Base-by-base conservation (phyloP, 176 grass and related monocot genomes). In the Lolium multiflorum region DNA sequence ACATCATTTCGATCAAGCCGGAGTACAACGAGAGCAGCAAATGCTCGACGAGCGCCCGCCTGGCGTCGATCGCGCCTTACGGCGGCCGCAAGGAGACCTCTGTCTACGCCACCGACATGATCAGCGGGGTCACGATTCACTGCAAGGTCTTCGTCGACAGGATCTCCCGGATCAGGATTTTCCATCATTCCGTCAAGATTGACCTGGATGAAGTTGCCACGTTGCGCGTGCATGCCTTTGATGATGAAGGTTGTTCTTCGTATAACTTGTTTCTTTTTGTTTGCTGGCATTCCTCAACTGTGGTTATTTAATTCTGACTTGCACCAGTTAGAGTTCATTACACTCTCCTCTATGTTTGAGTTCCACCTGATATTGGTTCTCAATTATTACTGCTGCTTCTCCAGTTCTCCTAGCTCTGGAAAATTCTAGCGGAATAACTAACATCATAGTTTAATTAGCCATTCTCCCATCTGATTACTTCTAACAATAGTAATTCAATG, bases 171-270 rank as follows among this genome's bases (percentile, higher is more conserved):
- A 91, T 95, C 86, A 91, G 92, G 71, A 95, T 98, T 86, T 95
- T 95, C 71, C 96, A 98, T 73, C 93, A 94, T 88, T 88, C 96
- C 80, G 88, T 95, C 55, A 98, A 98, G 86, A 98, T 98, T 47
- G 91, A 98, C 83, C 86, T 98, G 49, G 96, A 98, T 91, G 93
- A 98, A 88, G 63, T 95, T 52, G 91, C 96, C 25, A 90, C 94
- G 9, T 88, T 98, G 50, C 96, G 72, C 78, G 88, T 94, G 66
- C 93, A 87, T 57, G 93, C 89, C 71, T 98, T 98, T 49, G 93
- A 98, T 80, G 88, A 85, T 43, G 93, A 95, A 95, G 93, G 96
- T 98, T 88, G 67, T 44, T 41, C 1, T 57, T 31, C 1, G 12
- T 81, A 20, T 60, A 62, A 22, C 39, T 43, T 3, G 31, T 35